Percentiles rank a stretch among this genome's conserved stretches.
phyloP scores from a whole-genome alignment of 305 asterid species.

The Rubia peregrina region DNA sequence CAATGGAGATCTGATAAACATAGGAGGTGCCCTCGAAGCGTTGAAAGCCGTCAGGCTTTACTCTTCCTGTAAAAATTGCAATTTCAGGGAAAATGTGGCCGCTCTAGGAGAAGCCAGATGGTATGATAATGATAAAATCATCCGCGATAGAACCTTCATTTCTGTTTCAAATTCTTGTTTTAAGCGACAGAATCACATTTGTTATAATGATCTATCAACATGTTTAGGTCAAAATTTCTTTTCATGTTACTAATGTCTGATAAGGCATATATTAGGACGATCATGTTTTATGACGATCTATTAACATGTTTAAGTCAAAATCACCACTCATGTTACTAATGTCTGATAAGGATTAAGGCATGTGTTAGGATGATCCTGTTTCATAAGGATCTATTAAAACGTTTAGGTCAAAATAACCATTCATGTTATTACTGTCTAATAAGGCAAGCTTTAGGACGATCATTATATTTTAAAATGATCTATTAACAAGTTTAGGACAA shows the following conservation, averaged over 20 bases:
- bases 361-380: no score
- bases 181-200: not conserved
- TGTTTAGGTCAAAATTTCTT: not conserved
- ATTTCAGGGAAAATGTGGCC: slow-evolving; percentile 36
- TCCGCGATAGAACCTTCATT: not conserved
- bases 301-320: not conserved
- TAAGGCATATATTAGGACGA: no score
- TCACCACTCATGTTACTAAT: no score
- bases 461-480: no score
- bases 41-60: slow-evolving; percentile 37
- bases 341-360: no score
- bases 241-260: no score
- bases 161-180: not conserved
- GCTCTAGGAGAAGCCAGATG: slow-evolving; percentile 55
- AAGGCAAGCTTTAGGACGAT: no score
- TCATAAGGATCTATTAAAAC: no score
- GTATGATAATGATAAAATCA: slow-evolving; percentile 19
- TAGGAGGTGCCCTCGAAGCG: slow-evolving; percentile 70
- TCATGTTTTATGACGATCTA: no score
- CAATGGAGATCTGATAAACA: slow-evolving; percentile 55
- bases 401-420: not conserved
- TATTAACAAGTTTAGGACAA: not conserved
- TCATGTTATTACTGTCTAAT: no score
- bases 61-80: slow-evolving; percentile 31
- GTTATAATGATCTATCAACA: no score